Evolutionary conservation across 345 rosid species (phyloP).

Genomic region (Anastatica hierochuntica): DNA sequence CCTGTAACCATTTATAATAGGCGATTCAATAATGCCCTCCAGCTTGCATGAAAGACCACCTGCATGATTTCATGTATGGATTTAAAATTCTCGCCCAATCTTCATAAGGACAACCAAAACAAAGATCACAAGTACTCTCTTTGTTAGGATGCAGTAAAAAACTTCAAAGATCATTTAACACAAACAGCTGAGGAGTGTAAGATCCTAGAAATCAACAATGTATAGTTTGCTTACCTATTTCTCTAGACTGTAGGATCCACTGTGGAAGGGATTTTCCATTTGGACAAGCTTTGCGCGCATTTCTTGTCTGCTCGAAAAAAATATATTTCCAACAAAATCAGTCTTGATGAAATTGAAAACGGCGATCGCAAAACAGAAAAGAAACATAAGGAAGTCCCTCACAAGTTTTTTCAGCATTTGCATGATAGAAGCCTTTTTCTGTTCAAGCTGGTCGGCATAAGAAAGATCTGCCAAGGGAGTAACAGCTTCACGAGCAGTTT

Average conservation of each 20-base stretch:
- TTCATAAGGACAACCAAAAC: neutral
- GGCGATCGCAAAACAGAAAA: neutral
- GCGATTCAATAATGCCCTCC: conserved; percentile 80
- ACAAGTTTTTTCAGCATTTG: conserved; percentile 87
- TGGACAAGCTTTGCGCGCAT: conserved; percentile 89
- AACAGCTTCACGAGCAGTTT: conserved; percentile 72
- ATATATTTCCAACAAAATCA: conserved; percentile 15
- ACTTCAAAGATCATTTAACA: neutral
- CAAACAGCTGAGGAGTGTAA: neutral
- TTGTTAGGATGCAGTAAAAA: no score
- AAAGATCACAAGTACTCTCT: no score
- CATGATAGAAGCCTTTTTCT: conserved; percentile 44
- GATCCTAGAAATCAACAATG: conserved; percentile 1
- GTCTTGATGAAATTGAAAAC: conserved; percentile 3
- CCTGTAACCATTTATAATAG: conserved; percentile 74
- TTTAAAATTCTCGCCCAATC: neutral
- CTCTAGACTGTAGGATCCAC: conserved; percentile 77
- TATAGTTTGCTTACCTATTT: conserved; percentile 50
- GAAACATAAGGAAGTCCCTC: conserved; percentile 11
- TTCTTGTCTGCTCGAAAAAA: conserved; percentile 63
- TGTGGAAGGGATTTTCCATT: conserved; percentile 71
- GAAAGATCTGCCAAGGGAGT: conserved; percentile 72
- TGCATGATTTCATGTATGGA: conserved; percentile 19
- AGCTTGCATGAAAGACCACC: conserved; percentile 88
- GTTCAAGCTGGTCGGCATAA: conserved; percentile 65